Percentiles rank a stretch among this genome's conserved stretches.
Conservation (phyloP, 345 rosid species). For the Passiflora organensis region DNA sequence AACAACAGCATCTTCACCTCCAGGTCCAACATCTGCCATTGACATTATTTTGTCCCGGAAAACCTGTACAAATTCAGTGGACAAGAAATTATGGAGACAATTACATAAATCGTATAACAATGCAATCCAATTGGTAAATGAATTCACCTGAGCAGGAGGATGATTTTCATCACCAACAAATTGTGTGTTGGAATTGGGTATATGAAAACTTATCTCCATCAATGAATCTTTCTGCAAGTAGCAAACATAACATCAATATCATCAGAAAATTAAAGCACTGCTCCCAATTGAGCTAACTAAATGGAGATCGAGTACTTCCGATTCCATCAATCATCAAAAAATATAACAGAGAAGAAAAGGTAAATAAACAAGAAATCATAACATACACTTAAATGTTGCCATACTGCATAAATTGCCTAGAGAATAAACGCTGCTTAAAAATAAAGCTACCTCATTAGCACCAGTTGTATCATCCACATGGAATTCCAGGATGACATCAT, state of each 20-base stretch:
- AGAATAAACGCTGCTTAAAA: neutral
- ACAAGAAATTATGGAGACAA: neutral
- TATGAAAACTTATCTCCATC: conserved; percentile 94
- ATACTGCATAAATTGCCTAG: neutral
- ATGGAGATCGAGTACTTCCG: neutral
- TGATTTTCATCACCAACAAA: conserved; percentile 88
- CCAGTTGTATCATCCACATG: conserved; percentile 97
- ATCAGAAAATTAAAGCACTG: neutral
- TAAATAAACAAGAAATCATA: too few species aligned
- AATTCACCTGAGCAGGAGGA: conserved; percentile 78
- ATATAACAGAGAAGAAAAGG: too few species aligned
- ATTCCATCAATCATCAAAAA: too few species aligned
- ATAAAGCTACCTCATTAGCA: conserved; percentile 73
- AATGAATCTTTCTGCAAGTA: conserved; percentile 77
- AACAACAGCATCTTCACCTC: conserved; percentile 87
- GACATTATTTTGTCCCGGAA: conserved; percentile 64
- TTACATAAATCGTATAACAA: neutral
- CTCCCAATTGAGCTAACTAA: conserved; percentile 1
- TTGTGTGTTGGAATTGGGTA: conserved; percentile 84
- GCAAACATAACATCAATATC: conserved; percentile 15
- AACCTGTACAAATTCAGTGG: conserved; percentile 40
- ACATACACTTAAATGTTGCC: neutral
- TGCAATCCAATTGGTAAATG: conserved; percentile 3
- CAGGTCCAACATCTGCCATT: conserved; percentile 85
- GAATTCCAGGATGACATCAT: conserved; percentile 90